Evolutionary conservation across 306 rosid genomes (phyloP), one percentile per base, ranked within the genome.

Genomic region (Quercus alba): DNA sequence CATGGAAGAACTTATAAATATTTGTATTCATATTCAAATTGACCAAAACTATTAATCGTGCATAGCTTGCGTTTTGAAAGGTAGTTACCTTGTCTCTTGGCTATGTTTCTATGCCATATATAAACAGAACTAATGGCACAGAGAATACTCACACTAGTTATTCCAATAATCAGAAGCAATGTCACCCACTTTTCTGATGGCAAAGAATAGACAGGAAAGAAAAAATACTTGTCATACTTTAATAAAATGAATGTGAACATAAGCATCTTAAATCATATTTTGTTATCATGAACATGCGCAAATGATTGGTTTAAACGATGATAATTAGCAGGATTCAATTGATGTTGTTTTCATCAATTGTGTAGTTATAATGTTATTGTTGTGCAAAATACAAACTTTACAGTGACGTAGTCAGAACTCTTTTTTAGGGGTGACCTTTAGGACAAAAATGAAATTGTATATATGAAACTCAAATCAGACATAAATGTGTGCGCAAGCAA

Each of bases 11-110:
- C 26, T 57, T 19, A 44, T 18, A 12, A 54, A 51, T 20, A 10
- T 14, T 13, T 23, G 19, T 23, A 33, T 57, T 57, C 21, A 19
- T 9, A 57, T n/a, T 57, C 63, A 57, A 57, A 18, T 54, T 54
- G 18, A 11, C 20, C 26, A 6, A 38, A 38, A 38, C 9, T 38
- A 38, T 38, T 6, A 38, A 38, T 17, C 5, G 8, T 56, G 20
- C 8, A 56, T 18, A 0, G 63, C 6, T 20, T 20, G 13, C 14
- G 3, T 57, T 57, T 57, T 61, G n/a, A 15, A 70, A 69, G 80
- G 70, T 55, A 30, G 9, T 41, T 75, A 81, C 85, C 88, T 74
- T 41, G 28, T 23, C 49, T 73, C 6, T 1, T 77, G 58, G 71
- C 30, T 8, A 11, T 52, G 30, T 73, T 80, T 46, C 28, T 77